Base-by-base conservation (phyloP, 2,329 filamentous ascomycete species). In the Fusarium nodosum region DNA sequence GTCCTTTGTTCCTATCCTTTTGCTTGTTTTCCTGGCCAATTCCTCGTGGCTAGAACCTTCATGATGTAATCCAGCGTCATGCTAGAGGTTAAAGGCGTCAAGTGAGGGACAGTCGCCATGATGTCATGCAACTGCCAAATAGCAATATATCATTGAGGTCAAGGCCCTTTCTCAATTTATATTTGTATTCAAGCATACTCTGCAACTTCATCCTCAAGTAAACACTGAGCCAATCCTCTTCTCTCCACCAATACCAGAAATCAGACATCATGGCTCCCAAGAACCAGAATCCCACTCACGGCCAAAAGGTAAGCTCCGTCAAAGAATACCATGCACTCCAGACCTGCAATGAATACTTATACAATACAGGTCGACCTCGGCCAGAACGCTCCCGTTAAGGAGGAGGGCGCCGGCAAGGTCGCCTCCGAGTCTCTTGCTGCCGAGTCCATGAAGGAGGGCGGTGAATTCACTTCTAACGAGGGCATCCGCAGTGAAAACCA, bases 401-500 rank as follows among this genome's bases (percentile, higher is more conserved):
- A 82, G 18, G 93, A 96, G 78, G 81, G 84, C 16, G 82, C 90
- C 7, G 93, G 93, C 54, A 74, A 83, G 28, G 85, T 95, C 2
- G 81, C 86, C 45, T 82, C 85, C 16, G 91, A 91, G 79, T 95
- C 92, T 9, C 88, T 97, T 7, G 93, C 93, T 13, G 90, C 88
- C 61, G 90, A 95, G 74, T 96, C 92, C 0, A 80, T 88, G 62
- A 81, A 83, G 47, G 71, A 82, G 24, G 85, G 85, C 60, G 92
- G 91, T 68, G 81, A 78, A 15, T 93, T 92, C 73, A 81, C 85
- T 41, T 77, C 84, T 59, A 92, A 93, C 79, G 82, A 83, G 26
- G 82, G 85, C 65, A 83, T 84, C 20, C 66, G 66, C 22, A 60
- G 74, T 31, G 75, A 74, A 55, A 73, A 73, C 48, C 56, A 44